phyloP scores from a whole-genome alignment of 108 stramenopile species.

The Skeletonema costatum region DNA sequence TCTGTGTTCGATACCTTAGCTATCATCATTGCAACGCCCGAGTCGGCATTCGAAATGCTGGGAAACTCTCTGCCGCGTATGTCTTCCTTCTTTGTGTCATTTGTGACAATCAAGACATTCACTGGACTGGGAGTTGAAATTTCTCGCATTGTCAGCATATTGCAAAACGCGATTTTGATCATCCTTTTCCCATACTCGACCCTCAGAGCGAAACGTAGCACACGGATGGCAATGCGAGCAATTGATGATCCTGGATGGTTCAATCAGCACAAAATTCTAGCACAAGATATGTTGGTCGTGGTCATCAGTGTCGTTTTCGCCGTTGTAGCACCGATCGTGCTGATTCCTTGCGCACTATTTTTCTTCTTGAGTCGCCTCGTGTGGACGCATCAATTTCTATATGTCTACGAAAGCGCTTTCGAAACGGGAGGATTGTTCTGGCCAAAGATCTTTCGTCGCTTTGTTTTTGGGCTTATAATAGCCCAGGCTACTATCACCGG shows the following conservation, averaged over 20 bases:
- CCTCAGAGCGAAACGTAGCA: constrained; percentile 62
- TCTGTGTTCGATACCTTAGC: constrained; percentile 90
- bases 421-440: constrained; percentile 94
- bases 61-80: constrained; percentile 89
- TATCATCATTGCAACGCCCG: constrained; percentile 81
- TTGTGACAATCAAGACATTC: constrained; percentile 89
- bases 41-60: constrained; percentile 84
- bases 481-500: constrained; percentile 92
- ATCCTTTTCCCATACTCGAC: constrained; percentile 82
- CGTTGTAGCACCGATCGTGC: constrained; percentile 88
- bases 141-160: constrained; percentile 66
- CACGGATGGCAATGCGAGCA: constrained; percentile 71
- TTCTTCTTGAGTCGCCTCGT: constrained; percentile 81
- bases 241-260: constrained; percentile 93
- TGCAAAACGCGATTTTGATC: constrained; percentile 63
- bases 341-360: constrained; percentile 84
- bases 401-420: constrained; percentile 90
- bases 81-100: constrained; percentile 89
- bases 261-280: constrained; percentile 90
- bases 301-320: constrained; percentile 89
- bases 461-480: constrained; percentile 88
- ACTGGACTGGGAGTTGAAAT: constrained; percentile 88
- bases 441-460: constrained; percentile 92
- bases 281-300: constrained; percentile 92
- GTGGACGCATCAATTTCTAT: constrained; percentile 93